Base-by-base conservation (phyloP, 2,329 filamentous ascomycete genomes). In the Claviceps pazoutovae region DNA sequence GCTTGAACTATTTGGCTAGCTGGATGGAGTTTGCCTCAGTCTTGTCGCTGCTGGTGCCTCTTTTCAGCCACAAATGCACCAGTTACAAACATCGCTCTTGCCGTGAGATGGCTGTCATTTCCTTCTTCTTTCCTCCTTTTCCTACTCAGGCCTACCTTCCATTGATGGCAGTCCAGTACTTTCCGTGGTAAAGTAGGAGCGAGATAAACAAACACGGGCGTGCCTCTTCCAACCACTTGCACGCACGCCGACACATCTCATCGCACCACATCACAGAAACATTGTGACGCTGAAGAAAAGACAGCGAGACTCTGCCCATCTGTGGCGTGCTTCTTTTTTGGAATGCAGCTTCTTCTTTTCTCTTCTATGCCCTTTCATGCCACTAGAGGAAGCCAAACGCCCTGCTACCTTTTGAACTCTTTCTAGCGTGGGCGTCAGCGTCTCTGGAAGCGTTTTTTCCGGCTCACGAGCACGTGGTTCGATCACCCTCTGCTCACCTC, bases 251-350 rank as follows among this genome's bases (percentile, higher is more conserved):
- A 34, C 4, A 34, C 9, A 34, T 11, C 30, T 34, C 30, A 34
- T 34, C 30, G 30, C 30, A 34, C 30, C 30, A 34, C 30, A 34
- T 34, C 30, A 34, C 4, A 21, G 41, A 23, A 43, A 43, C 5
- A 43, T 8, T 34, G 30, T 34, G 30, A 34, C 30, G 30, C 30
- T 9, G 30, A 34, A 43, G 14, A 43, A 46, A 38, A 30, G n/a
- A 49, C 41, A 16, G 46, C 36, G 51, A 34, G 36, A 16, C 16
- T 41, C 19, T 41, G 1, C n/a, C 16, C 19, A 34, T 34, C 43
- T 21, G 49, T 19, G 41, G 19, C 23, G 17, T 46, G 34, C 46
- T 23, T 46, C 37, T 39, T 34, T 52, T 51, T 54, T 54, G 52
- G 52, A 51, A 46, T 44, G 42, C 47, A 46, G 46, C 36, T 19